Conservation (phyloP, 768 basidiomycete species). For the Dioszegia aurantiaca region DNA sequence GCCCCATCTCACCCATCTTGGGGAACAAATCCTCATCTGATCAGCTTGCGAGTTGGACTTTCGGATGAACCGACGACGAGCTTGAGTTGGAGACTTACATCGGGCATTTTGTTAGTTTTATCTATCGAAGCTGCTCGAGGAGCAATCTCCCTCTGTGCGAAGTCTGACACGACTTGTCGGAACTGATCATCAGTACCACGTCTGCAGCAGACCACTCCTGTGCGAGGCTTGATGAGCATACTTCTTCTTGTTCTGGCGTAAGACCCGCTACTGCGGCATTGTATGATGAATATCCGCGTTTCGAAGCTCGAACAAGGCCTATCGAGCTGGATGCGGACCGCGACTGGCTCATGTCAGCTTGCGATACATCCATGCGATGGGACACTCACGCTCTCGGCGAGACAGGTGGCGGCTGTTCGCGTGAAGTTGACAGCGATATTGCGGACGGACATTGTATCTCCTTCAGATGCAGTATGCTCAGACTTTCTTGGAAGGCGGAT, state of each 20-base stretch:
- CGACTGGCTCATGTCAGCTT: no score
- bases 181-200: slow-evolving; percentile 69
- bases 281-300: slow-evolving; percentile 56
- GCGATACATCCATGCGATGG: no score
- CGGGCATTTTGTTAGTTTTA: slow-evolving; percentile 74
- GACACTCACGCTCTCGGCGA: no score
- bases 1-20: slow-evolving; percentile 40
- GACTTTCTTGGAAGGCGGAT: no score
- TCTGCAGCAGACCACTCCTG: no score
- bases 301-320: neutral
- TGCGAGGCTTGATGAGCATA: no score
- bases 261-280: slow-evolving; percentile 72
- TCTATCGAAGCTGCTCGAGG: slow-evolving; percentile 84
- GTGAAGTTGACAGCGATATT: neutral
- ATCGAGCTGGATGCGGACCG: no score
- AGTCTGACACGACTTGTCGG: slow-evolving; percentile 70
- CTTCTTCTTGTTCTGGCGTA: slow-evolving; percentile 75
- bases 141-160: slow-evolving; percentile 77
- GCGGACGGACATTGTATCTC: neutral
- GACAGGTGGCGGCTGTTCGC: neutral
- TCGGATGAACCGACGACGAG: neutral
- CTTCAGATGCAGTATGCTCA: no score
- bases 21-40: slow-evolving; percentile 34
- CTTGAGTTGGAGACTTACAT: slow-evolving; percentile 53
- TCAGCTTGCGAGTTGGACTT: neutral